These are phyloP conservation scores for Solanum chilense DNA, from an alignment of 257 asterid genomes.

Conservation along the genomic window DNA sequence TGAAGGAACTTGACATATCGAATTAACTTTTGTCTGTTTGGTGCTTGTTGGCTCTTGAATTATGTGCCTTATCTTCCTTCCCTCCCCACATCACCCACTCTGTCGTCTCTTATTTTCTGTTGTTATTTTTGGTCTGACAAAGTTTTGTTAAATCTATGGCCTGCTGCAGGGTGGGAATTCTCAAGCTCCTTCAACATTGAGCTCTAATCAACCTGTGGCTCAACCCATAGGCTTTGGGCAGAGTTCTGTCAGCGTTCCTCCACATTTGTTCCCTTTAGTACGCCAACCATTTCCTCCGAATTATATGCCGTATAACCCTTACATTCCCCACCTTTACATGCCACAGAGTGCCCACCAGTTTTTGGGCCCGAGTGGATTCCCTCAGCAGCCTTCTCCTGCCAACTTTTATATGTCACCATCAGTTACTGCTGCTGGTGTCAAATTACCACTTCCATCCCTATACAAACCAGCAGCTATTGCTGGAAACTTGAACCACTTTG, in stretches of 20 bases:
- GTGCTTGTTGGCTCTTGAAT: background rate
- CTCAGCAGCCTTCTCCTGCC: constrained; percentile 41
- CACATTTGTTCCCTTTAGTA: constrained; percentile 31
- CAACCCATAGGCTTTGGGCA: constrained; percentile 28
- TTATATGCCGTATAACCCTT: constrained; percentile 40
- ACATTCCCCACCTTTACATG: constrained; percentile 37
- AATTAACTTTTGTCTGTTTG: background rate
- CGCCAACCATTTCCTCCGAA: constrained; percentile 53
- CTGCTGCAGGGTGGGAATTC: constrained; percentile 31
- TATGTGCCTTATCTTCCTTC: background rate
- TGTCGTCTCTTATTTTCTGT: background rate
- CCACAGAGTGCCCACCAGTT: constrained; percentile 39
- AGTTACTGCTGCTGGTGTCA: constrained; percentile 28
- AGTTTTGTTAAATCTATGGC: background rate
- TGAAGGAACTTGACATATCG: background rate
- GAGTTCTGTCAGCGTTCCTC: constrained; percentile 31
- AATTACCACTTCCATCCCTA: constrained; percentile 24
- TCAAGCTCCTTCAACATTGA: constrained; percentile 18
- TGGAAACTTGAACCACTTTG: constrained; percentile 30
- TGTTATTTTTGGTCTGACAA: background rate
- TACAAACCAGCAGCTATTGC: constrained; percentile 33
- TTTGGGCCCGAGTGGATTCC: constrained; percentile 38
- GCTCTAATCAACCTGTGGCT: constrained; percentile 20
- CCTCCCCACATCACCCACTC: background rate
- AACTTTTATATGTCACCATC: constrained; percentile 34